These are phyloP conservation scores for Priceomyces melissophilus DNA, from an alignment of 805 yeast species.

Conservation along the genomic window DNA sequence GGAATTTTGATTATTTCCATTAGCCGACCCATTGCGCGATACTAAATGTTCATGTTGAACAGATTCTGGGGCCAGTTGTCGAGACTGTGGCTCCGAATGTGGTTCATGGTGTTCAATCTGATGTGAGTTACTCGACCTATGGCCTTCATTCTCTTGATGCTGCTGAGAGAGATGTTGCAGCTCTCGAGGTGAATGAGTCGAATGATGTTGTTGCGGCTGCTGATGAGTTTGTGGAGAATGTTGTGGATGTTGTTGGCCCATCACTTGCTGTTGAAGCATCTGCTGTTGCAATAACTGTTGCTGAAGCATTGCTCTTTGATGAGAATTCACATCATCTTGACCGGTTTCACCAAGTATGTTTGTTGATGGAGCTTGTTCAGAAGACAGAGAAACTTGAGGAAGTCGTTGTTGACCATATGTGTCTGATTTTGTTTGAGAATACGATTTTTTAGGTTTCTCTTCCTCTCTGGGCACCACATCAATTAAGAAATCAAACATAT, in stretches of 20 bases:
- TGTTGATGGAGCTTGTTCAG: conserved; percentile 1
- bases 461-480: conserved; percentile 94
- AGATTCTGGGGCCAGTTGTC: not conserved
- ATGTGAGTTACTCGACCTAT: conserved; percentile 1
- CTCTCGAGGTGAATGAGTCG: not conserved
- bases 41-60: conserved; percentile 1
- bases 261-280: conserved; percentile 13
- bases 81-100: conserved; percentile 3
- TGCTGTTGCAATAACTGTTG: conserved; percentile 18
- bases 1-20: conserved; percentile 1
- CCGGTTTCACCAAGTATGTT: conserved; percentile 3
- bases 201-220: conserved; percentile 4
- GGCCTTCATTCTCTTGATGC: not conserved
- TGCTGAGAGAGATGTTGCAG: not conserved
- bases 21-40: not conserved
- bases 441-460: conserved; percentile 51
- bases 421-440: conserved; percentile 18
- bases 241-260: conserved; percentile 10
- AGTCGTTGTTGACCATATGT: conserved; percentile 9
- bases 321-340: conserved; percentile 5
- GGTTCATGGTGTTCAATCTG: conserved; percentile 8
- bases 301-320: conserved; percentile 12
- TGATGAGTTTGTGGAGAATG: conserved; percentile 8
- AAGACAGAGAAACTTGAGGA: not conserved
- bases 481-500: conserved; percentile 95